phyloP scores from a whole-genome alignment of 768 basidiomycete genomes.

The Rhizopogon vinicolor region DNA sequence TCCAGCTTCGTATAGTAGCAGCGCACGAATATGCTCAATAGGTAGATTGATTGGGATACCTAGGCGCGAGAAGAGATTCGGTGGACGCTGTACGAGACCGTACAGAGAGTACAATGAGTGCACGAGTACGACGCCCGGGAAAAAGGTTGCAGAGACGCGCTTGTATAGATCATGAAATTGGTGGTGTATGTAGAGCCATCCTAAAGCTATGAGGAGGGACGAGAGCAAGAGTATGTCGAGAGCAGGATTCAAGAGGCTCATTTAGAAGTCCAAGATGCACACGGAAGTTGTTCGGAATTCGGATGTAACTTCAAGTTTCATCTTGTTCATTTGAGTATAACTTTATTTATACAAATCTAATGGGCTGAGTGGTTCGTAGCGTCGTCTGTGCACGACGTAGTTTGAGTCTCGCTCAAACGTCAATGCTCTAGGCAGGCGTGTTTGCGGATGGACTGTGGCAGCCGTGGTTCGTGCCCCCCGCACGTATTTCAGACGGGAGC shows the following conservation, averaged over 20 bases:
- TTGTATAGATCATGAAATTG: conserved; percentile 7
- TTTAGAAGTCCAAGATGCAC: neutral
- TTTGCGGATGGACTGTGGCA: no score
- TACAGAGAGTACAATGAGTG: conserved; percentile 51
- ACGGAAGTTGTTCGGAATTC: neutral
- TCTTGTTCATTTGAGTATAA: no score
- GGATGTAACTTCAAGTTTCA: neutral
- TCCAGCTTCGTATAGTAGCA: conserved; percentile 40
- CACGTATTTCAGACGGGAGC: no score
- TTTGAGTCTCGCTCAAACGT: no score
- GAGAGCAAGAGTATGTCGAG: neutral
- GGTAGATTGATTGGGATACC: conserved; percentile 50
- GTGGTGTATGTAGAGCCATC: conserved; percentile 8
- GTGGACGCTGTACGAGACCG: conserved; percentile 42
- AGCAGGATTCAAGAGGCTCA: neutral
- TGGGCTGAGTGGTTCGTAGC: no score
- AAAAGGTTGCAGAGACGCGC: conserved; percentile 10
- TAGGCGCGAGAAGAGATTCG: conserved; percentile 59
- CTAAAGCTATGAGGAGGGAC: conserved; percentile 8
- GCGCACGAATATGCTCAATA: conserved; percentile 44
- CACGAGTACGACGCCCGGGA: conserved; percentile 38
- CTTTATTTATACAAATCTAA: no score
- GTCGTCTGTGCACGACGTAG: no score
- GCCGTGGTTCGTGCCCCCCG: no score
- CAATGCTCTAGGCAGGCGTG: no score